Base-by-base conservation (phyloP, 768 basidiomycete genomes). In the Termitomyces titanicus region DNA sequence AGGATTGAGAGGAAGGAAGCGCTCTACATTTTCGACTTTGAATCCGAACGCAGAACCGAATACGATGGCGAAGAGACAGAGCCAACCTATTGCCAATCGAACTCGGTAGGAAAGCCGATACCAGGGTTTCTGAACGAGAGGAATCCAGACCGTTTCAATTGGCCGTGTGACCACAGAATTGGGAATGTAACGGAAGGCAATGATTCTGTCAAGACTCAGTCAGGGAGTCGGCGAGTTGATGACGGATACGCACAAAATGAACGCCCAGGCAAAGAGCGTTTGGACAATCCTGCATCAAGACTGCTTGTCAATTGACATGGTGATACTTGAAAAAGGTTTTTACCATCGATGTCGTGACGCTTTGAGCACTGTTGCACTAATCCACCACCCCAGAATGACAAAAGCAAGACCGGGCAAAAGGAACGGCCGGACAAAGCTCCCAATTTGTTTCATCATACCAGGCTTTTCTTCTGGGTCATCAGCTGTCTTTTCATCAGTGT, bases 11-110 rank as follows among this genome's bases (percentile, higher is more conserved):
- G 51, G 42, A 34, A 31, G 25, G 5, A 40, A 61, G 47, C 78
- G 40, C 58, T 22, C n/a, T 5, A 88, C 89, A 47, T 66, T 71
- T 45, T 78, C 68, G 27, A 88, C 78, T 24, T 76, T 72, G 72
- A 92, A 89, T 10, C 92, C 92, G 67, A 92, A 95, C 0, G 91
- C 92, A 18, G 89, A 92, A 29, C 92, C 93, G 55, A 95, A 88
- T 45, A 93, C 75, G 54, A 93, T 83, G 15, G 66, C 91, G 45
- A 94, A 65, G 39, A 95, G 81, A 56, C 81, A 83, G 22, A 90
- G 66, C 89, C 89, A 92, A 47, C 93, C 92, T 35, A 88, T 64
- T 7, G 77, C 64, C 40, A 91, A 74, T 17, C 91, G 79, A 52
- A 77, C 60, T 25, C 63, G 64, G 51, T 81, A 79, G 11, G 82